A percentile compares a stretch with the other conserved stretches of the same genome.
Conservation (phyloP, 306 rosid genomes). For the Abrus precatorius region DNA sequence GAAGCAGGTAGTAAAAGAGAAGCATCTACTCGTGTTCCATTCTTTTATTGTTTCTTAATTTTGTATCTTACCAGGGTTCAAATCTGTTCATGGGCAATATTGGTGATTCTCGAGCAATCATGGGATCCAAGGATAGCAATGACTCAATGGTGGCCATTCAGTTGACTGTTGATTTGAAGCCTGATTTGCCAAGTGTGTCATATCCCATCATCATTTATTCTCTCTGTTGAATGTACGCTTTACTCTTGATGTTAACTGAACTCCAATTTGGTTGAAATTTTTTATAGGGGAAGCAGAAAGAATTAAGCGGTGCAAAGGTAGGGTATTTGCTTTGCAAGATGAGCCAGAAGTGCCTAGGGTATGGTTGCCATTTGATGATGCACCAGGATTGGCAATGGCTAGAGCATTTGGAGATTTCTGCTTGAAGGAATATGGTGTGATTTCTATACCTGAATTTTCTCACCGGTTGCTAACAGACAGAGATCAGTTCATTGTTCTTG, state of each 20-base stretch:
- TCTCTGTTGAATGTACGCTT: slow-evolving; percentile 23
- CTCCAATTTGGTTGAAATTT: slow-evolving; percentile 36
- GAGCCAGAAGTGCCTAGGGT: slow-evolving; percentile 97
- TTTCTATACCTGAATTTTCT: slow-evolving; percentile 95
- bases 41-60: slow-evolving; percentile 43
- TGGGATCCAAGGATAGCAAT: slow-evolving; percentile 85
- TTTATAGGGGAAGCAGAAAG: slow-evolving; percentile 94
- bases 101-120: slow-evolving; percentile 97
- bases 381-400: slow-evolving; percentile 99
- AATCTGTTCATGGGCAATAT: slow-evolving; percentile 92
- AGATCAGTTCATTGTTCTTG: slow-evolving; percentile 95
- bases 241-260: slow-evolving; percentile 32
- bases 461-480: slow-evolving; percentile 77
- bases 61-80: slow-evolving; percentile 69
- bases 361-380: slow-evolving; percentile 98
- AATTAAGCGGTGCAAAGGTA: slow-evolving; percentile 92
- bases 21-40: slow-evolving; percentile 33
- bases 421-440: slow-evolving; percentile 98
- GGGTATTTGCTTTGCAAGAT: slow-evolving; percentile 98
- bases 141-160: slow-evolving; percentile 85
- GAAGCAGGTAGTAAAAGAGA: slow-evolving; percentile 76
- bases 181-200: slow-evolving; percentile 92
- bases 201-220: slow-evolving; percentile 32
- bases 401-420: slow-evolving; percentile 98
- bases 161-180: slow-evolving; percentile 95